Evolutionary conservation across 2,329 filamentous ascomycete species (phyloP), one percentile per base, ranked within the genome.

Genomic region (Mariannaea sp.): DNA sequence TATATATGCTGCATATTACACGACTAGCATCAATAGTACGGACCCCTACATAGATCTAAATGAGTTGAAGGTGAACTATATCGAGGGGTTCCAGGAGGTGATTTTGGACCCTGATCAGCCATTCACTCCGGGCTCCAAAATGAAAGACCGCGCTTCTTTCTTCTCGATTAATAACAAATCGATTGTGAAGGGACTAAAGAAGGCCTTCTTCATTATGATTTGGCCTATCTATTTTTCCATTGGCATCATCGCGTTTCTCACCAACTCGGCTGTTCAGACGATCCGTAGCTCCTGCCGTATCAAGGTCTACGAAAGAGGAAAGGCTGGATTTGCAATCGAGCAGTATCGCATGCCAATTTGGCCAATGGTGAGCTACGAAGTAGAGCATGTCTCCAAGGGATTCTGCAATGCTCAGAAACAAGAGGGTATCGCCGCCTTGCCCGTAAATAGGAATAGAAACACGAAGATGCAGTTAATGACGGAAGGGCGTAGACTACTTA

Each of bases 1-100:
- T 73, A 80, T 86, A 49, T 89, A 84, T 38, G 90, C 90, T 4
- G 84, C 87, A 1, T 90, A 89, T 73, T 96, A 93, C 70, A 97
- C 93, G 0, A 90, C 91, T 0, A 80, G 79, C 16, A 90, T 97
- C 39, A 80, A 86, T 19, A 86, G 85, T 65, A 88, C 80, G 1
- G 90, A 97, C 65, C 92, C 92, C 0, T 97, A 85, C 67, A 79
- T 79, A 1, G 79, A 92, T 58, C 68, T 88, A 13, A 81, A 86
- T 16, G 82, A 80, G 4, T 70, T 93, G 55, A 84, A 87, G 17
- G 76, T 91, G 60, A 90, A 90, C 66, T 95, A 88, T 64, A 69
- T 93, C 1, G 73, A 84, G 26, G 90, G 87, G 17, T 93, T 90
- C 63, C 84, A 87, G 32, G 79, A 87, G 42, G 85, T 95, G 7